phyloP scores from a whole-genome alignment of 768 basidiomycete genomes.

The Kwoniella mangroviensis region DNA sequence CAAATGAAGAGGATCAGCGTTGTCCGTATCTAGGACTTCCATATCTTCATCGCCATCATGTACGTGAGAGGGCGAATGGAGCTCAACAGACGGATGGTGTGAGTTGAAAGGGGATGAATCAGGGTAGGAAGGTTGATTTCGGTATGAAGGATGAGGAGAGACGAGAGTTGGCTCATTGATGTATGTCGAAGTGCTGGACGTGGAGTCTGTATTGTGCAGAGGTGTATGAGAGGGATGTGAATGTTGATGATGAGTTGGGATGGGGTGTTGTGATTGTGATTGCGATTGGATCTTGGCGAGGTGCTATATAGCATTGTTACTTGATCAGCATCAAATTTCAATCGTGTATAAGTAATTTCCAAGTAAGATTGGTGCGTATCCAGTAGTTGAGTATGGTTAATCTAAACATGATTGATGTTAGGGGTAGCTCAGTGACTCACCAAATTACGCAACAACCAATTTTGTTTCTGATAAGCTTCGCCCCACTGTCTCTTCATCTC shows the following conservation, averaged over 20 bases:
- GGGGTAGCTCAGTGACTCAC: constrained; percentile 22
- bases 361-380: too few relatives aligned
- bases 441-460: constrained; percentile 41
- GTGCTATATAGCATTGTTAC: not conserved
- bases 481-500: constrained; percentile 50
- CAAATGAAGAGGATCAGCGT: not conserved
- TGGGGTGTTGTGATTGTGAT: not conserved
- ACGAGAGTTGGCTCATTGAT: constrained; percentile 1
- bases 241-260: not conserved
- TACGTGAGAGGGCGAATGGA: not conserved
- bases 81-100: constrained; percentile 1
- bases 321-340: not conserved
- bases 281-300: not conserved
- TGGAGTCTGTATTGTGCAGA: not conserved
- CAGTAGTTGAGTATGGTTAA: too few relatives aligned
- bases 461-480: constrained; percentile 42
- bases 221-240: not conserved
- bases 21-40: constrained; percentile 13
- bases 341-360: too few relatives aligned
- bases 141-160: constrained; percentile 21
- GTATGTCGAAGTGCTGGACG: not conserved
- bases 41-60: constrained; percentile 22
- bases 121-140: constrained; percentile 18
- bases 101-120: constrained; percentile 27
- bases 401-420: not conserved